phyloP scores from a whole-genome alignment of 306 rosid genomes.

The Herpetospermum pedunculosum region DNA sequence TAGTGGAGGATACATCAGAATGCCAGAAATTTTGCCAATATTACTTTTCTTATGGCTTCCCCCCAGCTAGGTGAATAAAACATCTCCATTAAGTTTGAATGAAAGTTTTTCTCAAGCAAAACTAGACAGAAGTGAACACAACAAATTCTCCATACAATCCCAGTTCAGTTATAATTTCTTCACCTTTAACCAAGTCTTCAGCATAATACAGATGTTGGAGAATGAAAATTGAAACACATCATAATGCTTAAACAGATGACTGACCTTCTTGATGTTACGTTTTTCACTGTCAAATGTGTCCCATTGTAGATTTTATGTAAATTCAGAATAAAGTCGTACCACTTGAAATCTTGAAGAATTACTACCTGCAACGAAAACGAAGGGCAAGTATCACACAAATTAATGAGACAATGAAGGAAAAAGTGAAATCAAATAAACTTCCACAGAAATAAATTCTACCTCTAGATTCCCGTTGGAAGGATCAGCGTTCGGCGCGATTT shows the following conservation, averaged over 20 bases:
- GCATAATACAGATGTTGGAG: background rate
- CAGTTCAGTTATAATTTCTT: background rate
- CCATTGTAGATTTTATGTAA: conserved; percentile 71
- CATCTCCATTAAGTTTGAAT: background rate
- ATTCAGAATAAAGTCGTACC: conserved; percentile 80
- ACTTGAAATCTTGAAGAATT: conserved; percentile 76
- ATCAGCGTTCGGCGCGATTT: conserved; percentile 71
- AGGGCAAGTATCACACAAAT: background rate
- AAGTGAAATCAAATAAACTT: background rate
- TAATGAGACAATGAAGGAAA: background rate
- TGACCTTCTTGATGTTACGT: conserved; percentile 72
- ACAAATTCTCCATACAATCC: background rate
- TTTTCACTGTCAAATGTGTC: conserved; percentile 65
- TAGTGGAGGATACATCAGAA: background rate
- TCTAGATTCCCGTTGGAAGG: conserved; percentile 60
- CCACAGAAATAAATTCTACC: conserved; percentile 30
- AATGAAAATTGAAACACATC: background rate
- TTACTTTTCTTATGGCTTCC: background rate
- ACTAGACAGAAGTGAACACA: background rate
- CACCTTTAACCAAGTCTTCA: background rate
- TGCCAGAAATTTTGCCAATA: background rate
- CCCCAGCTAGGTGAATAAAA: background rate
- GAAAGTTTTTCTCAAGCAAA: background rate
- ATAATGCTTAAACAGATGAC: conserved; percentile 2
- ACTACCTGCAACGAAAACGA: conserved; percentile 43